phyloP scores from a whole-genome alignment of 2,329 filamentous ascomycete genomes.

The Fusarium sp. region DNA sequence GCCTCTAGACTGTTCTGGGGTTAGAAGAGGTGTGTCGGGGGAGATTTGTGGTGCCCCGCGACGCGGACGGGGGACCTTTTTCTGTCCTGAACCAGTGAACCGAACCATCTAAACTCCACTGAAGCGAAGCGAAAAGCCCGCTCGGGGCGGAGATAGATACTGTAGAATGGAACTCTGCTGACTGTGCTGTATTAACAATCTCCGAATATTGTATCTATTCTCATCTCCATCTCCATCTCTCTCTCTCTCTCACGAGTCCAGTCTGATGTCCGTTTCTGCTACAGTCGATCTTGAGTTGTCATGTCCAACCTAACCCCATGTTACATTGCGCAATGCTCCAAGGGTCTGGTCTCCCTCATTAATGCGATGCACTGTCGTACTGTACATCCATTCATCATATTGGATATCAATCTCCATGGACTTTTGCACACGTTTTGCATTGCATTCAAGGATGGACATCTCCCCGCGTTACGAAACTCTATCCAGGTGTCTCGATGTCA shows the following conservation, averaged over 20 bases:
- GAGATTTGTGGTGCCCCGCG: slow-evolving; percentile 12
- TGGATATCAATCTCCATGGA: slow-evolving; percentile 12
- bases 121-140: slow-evolving; percentile 16
- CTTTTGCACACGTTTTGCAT: slow-evolving; percentile 3
- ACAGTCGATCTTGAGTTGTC: slow-evolving; percentile 9
- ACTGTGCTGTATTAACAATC: slow-evolving; percentile 10
- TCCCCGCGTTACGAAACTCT: slow-evolving; percentile 31
- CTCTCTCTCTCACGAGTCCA: neutral
- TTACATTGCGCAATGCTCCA: neutral
- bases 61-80: slow-evolving; percentile 1
- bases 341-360: neutral
- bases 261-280: neutral
- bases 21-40: slow-evolving; percentile 24
- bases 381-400: neutral
- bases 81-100: neutral
- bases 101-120: slow-evolving; percentile 12
- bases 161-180: neutral
- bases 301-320: neutral
- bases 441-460: slow-evolving; percentile 9
- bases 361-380: neutral
- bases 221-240: neutral
- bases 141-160: slow-evolving; percentile 19
- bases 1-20: neutral
- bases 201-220: neutral
- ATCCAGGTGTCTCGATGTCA: slow-evolving; percentile 18